Evolutionary conservation across 2,329 filamentous ascomycete species (phyloP).

Genomic region (Phyllosticta paracitricarpa): DNA sequence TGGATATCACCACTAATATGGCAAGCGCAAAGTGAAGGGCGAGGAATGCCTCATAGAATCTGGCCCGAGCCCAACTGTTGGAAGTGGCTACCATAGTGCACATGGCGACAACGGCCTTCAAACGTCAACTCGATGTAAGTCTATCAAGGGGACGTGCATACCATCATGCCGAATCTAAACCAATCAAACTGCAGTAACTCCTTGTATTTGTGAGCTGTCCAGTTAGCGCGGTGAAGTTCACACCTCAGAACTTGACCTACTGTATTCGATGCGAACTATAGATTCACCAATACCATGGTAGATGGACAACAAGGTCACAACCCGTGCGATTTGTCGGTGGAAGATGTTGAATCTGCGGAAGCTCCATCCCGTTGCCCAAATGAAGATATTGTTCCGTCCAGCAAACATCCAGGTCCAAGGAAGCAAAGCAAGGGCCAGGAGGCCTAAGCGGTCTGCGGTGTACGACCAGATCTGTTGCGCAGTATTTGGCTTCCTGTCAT

Average conservation of each 20-base stretch:
- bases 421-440: constrained; percentile 54
- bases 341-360: constrained; percentile 58
- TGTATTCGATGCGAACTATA: constrained; percentile 29
- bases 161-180: background rate
- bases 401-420: constrained; percentile 58
- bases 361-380: constrained; percentile 60
- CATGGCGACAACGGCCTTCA: constrained; percentile 31
- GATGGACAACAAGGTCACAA: constrained; percentile 52
- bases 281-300: constrained; percentile 54
- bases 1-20: constrained; percentile 36
- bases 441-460: constrained; percentile 53
- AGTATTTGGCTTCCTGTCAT: constrained; percentile 18
- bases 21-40: constrained; percentile 32
- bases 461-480: constrained; percentile 42
- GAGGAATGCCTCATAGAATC: constrained; percentile 38
- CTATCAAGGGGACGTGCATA: background rate
- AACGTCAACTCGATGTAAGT: background rate
- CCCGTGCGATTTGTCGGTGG: constrained; percentile 55
- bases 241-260: background rate
- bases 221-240: background rate
- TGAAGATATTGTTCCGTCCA: constrained; percentile 54
- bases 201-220: background rate
- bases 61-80: constrained; percentile 41
- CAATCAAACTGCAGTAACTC: background rate
- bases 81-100: constrained; percentile 38